Conservation (phyloP, 768 basidiomycete species). For the Tricholoma furcatifolium region DNA sequence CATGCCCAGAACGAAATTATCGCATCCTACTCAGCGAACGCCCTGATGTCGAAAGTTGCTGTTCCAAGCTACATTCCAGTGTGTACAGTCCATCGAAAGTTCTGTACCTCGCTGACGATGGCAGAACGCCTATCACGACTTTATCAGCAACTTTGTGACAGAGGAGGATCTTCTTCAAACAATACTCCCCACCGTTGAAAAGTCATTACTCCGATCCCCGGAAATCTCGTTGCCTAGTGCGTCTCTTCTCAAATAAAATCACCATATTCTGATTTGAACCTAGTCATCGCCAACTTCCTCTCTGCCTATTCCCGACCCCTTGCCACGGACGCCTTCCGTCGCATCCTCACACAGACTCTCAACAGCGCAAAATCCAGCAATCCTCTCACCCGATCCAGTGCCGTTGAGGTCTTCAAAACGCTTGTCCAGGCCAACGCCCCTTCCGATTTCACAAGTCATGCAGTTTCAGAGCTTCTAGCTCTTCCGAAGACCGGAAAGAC, state of each 20-base stretch:
- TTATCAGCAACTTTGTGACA: constrained; percentile 53
- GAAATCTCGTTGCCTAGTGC: constrained; percentile 70
- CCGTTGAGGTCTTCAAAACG: constrained; percentile 56
- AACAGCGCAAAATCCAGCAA: constrained; percentile 78
- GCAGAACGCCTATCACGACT: constrained; percentile 58
- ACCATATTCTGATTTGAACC: not conserved
- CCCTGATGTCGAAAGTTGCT: constrained; percentile 67
- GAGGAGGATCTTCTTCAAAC: constrained; percentile 48
- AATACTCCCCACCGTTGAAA: constrained; percentile 75
- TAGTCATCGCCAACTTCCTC: constrained; percentile 63
- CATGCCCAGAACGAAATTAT: constrained; percentile 52
- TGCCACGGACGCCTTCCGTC: constrained; percentile 44
- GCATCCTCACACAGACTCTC: constrained; percentile 56
- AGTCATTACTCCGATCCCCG: constrained; percentile 77
- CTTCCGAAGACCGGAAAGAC: constrained; percentile 85
- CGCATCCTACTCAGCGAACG: constrained; percentile 51
- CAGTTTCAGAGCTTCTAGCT: constrained; percentile 65
- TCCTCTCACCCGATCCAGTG: constrained; percentile 50
- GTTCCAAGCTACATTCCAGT: constrained; percentile 64
- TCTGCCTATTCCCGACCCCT: constrained; percentile 50
- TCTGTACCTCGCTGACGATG: constrained; percentile 5
- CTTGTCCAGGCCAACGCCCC: constrained; percentile 36
- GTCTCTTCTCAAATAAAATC: constrained; percentile 17
- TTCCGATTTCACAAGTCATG: constrained; percentile 36
- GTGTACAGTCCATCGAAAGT: constrained; percentile 18